A percentile compares a stretch with the other conserved stretches of the same genome.
These are phyloP conservation scores for Carex pumila DNA, from an alignment of 176 grass and related monocot genomes.

Conservation along the genomic window DNA sequence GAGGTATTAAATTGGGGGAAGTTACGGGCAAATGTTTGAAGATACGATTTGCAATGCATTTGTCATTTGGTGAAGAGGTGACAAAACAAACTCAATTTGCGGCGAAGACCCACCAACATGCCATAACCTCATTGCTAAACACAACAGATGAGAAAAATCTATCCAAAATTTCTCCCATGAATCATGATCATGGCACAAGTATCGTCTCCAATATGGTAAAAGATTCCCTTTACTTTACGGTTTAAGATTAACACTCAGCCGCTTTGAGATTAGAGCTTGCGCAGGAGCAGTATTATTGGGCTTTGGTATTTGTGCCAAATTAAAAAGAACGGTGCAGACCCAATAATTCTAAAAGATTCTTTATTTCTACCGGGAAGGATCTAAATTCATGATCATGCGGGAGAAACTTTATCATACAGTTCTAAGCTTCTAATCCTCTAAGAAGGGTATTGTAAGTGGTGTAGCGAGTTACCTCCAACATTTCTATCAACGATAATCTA, in stretches of 20 bases:
- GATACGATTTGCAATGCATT: background rate
- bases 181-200: no score
- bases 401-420: background rate
- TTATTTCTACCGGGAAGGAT: no score
- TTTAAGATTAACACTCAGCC: no score
- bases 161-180: background rate
- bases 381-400: background rate
- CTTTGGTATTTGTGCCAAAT: no score
- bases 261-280: no score
- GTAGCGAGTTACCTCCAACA: background rate
- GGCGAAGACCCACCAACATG: background rate
- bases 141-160: background rate
- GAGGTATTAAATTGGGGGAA: background rate
- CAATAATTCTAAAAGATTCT: no score
- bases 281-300: no score
- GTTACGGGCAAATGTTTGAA: background rate
- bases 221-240: no score
- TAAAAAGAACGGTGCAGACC: no score
- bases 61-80: background rate
- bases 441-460: background rate
- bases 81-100: conserved; percentile 11
- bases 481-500: no score
- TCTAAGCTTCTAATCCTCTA: background rate
- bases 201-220: no score
- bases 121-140: background rate